Conservation (phyloP, 2,329 filamentous ascomycete genomes). For the Sporothrix mexicana region DNA sequence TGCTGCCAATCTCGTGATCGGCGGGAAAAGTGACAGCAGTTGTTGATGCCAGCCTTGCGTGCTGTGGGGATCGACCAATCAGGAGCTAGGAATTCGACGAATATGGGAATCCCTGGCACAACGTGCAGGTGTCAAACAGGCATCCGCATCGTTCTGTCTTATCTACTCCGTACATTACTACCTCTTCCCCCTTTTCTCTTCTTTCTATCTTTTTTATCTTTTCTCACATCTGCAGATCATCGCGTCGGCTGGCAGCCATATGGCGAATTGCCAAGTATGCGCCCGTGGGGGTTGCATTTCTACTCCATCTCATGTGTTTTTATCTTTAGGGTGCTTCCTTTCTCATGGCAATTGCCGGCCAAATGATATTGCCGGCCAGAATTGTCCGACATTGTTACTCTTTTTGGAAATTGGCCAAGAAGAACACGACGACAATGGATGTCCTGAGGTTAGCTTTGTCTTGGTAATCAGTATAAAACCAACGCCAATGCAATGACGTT, state of each 20-base stretch:
- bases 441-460: too few species aligned
- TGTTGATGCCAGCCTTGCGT: slow-evolving; percentile 33
- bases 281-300: not conserved
- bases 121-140: not conserved
- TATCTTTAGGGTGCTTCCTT: too few species aligned
- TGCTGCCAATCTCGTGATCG: slow-evolving; percentile 27
- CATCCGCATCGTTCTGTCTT: too few species aligned
- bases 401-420: not conserved
- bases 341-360: not conserved
- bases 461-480: too few species aligned
- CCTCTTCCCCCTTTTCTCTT: not conserved
- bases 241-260: not conserved
- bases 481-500: not conserved
- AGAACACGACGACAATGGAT: not conserved
- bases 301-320: not conserved
- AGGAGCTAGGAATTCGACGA: not conserved
- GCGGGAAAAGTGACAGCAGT: slow-evolving; percentile 29
- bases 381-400: not conserved
- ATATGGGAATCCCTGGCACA: not conserved
- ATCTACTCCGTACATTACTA: not conserved
- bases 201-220: not conserved
- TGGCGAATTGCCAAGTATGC: slow-evolving; percentile 9
- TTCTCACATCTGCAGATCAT: not conserved
- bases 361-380: not conserved
- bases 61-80: slow-evolving; percentile 16